Conservation (phyloP, 2,329 filamentous ascomycete genomes). For the Fusarium humuli region DNA sequence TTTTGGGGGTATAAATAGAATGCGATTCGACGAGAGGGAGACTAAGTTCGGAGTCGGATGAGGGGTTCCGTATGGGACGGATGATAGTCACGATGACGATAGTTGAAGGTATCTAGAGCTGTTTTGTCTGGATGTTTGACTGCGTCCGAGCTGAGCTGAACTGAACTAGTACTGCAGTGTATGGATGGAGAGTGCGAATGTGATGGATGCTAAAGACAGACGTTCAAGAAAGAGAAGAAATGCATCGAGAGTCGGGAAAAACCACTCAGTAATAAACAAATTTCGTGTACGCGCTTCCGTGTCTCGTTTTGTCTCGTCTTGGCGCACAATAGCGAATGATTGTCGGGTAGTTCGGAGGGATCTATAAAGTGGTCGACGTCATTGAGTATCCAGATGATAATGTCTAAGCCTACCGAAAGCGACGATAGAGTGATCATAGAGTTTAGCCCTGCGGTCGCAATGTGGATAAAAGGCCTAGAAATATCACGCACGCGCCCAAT, state of each 20-base stretch:
- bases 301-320: conserved; percentile 16
- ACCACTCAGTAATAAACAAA: conserved; percentile 18
- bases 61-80: conserved; percentile 8
- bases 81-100: conserved; percentile 4
- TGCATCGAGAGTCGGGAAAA: background rate
- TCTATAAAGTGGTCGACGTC: conserved; percentile 38
- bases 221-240: background rate
- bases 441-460: conserved; percentile 15
- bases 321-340: conserved; percentile 11
- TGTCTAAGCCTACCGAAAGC: conserved; percentile 29
- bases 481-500: background rate
- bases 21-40: conserved; percentile 18
- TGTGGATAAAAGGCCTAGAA: conserved; percentile 20
- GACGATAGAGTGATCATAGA: conserved; percentile 35
- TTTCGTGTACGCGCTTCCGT: background rate
- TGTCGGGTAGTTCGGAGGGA: conserved; percentile 26
- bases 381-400: conserved; percentile 35
- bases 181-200: background rate
- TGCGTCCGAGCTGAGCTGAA: background rate
- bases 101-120: conserved; percentile 24
- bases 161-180: background rate
- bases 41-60: conserved; percentile 1
- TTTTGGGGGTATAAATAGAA: conserved; percentile 14
- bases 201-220: background rate
- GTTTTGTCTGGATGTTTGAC: background rate